A percentile compares a stretch with the other conserved stretches of the same genome.
These are phyloP conservation scores for Pythium aristosporum DNA, from an alignment of 352 stramenopile genomes.

Conservation along the genomic window DNA sequence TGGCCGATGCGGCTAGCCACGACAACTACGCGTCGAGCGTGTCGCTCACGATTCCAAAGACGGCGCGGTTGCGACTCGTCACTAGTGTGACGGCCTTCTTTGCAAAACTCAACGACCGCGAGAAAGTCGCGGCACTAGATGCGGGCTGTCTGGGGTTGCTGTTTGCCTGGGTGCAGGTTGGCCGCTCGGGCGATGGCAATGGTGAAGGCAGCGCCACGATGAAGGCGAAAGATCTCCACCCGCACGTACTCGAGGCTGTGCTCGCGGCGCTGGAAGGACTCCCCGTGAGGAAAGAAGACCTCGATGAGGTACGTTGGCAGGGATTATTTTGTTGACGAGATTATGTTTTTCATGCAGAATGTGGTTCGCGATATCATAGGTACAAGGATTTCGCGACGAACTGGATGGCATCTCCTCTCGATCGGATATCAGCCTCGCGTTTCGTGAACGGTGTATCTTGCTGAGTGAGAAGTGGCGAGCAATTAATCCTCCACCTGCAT, in stretches of 20 bases:
- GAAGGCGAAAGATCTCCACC: slow-evolving; percentile 34
- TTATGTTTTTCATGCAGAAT: neutral
- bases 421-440: slow-evolving; percentile 12
- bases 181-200: slow-evolving; percentile 9
- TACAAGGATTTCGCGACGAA: slow-evolving; percentile 9
- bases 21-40: slow-evolving; percentile 83
- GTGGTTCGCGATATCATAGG: slow-evolving; percentile 1
- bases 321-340: neutral
- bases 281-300: slow-evolving; percentile 60
- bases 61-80: slow-evolving; percentile 64
- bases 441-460: slow-evolving; percentile 18
- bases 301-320: slow-evolving; percentile 42
- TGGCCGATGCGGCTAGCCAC: slow-evolving; percentile 60
- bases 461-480: slow-evolving; percentile 26
- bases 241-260: slow-evolving; percentile 67
- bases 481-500: slow-evolving; percentile 15
- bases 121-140: slow-evolving; percentile 54
- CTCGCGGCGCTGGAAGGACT: slow-evolving; percentile 51
- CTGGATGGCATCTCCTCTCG: slow-evolving; percentile 16
- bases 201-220: neutral
- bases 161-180: slow-evolving; percentile 54
- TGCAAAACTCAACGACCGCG: slow-evolving; percentile 45
- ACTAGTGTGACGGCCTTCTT: slow-evolving; percentile 79
- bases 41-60: slow-evolving; percentile 73
- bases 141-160: slow-evolving; percentile 56